phyloP scores from a whole-genome alignment of 805 yeast species.

The Candida xiaguanensis region DNA sequence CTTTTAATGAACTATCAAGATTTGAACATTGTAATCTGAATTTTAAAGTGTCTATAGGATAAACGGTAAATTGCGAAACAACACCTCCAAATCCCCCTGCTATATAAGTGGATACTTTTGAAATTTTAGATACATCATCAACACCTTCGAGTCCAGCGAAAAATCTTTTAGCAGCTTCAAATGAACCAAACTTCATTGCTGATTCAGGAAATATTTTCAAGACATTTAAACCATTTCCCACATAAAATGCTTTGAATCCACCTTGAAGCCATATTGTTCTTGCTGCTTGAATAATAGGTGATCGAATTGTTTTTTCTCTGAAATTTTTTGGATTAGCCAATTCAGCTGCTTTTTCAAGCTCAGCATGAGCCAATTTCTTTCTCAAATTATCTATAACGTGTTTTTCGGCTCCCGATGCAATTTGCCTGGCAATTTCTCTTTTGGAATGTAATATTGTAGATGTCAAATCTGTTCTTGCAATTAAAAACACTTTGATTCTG shows the following conservation, averaged over 20 bases:
- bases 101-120: conserved; percentile 74
- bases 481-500: conserved; percentile 86
- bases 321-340: conserved; percentile 27
- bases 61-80: conserved; percentile 84
- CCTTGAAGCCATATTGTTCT: conserved; percentile 81
- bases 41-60: conserved; percentile 93
- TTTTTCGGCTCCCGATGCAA: conserved; percentile 32
- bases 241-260: conserved; percentile 83
- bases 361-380: conserved; percentile 22
- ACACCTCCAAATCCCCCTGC: conserved; percentile 98
- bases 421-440: conserved; percentile 35
- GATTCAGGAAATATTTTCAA: conserved; percentile 94
- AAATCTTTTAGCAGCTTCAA: conserved; percentile 78
- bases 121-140: conserved; percentile 62
- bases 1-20: conserved; percentile 56
- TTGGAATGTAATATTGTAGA: conserved; percentile 65
- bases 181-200: conserved; percentile 95
- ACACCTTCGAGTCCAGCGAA: conserved; percentile 76
- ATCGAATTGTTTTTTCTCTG: conserved; percentile 47
- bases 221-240: conserved; percentile 93
- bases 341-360: conserved; percentile 18
- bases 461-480: conserved; percentile 81
- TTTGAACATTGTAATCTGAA: conserved; percentile 93
- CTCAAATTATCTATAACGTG: conserved; percentile 34
- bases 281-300: conserved; percentile 80